Evolutionary conservation across 169 alveolate species (phyloP), one percentile per base, ranked within the genome.

Genomic region (Plasmodium blacklocki): DNA sequence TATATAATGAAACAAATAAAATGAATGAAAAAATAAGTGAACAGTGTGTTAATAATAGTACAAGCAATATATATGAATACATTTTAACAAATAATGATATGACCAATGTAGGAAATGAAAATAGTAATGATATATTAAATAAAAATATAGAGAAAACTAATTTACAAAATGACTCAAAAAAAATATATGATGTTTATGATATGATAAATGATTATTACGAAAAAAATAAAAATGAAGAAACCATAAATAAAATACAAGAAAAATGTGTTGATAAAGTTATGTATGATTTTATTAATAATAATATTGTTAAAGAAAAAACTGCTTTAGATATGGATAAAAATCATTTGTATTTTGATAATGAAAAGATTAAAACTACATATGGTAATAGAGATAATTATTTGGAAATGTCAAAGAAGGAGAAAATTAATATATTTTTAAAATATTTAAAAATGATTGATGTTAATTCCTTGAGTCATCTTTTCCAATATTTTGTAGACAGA

Each of bases 391-490:
- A 64, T 26, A 19, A 14, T 0, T 43, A 14, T 11, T 72, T 45
- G 19, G 23, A 70, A 32, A 70, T 11, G 72, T 64, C 26, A 32
- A 45, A 21, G 50, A 54, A 43, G 50, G 54, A 63, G 43, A 80
- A 80, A 56, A 68, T 68, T 12, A 52, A 80, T 52, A 54, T 80
- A 3, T 68, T 80, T 58, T 23, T 80, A 12, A 66, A 80, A 29
- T 80, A 80, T 73, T 68, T 80, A 80, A 80, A 68, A 80, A 63
- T 72, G 47, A 70, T 80, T 19, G 83, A 67, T 80, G 29, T 23
- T 19, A 47, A 67, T 54, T 66, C 83, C 11, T 18, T 80, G 70
- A 56, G 32, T 29, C 18, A 67, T 12, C 64, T 63, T 43, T 83
- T 83, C 29, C 64, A 68, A 68, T 68, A 68, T 62, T 68, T 83